A percentile compares a stretch with the other conserved stretches of the same genome.
Conservation (phyloP, 164 flowering plant species). For the Nymphaea colorata region DNA sequence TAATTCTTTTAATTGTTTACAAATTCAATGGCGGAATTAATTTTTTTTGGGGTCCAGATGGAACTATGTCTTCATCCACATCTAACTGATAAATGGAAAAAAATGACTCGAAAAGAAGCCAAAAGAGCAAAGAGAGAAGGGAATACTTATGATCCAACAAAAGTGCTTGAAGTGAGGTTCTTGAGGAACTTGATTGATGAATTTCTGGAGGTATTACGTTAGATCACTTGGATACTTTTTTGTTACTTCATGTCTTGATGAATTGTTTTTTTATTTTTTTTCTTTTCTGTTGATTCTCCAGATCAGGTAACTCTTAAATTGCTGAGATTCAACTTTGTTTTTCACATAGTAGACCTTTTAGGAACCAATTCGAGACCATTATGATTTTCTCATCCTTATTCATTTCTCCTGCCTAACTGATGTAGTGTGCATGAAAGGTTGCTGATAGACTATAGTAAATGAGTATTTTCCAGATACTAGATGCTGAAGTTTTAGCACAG, state of each 20-base stretch:
- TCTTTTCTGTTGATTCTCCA: too few species aligned
- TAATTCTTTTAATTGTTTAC: not conserved
- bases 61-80: constrained; percentile 68
- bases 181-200: constrained; percentile 75
- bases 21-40: not conserved
- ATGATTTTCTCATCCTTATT: too few species aligned
- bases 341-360: too few species aligned
- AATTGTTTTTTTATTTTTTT: too few species aligned
- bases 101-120: constrained; percentile 52
- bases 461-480: constrained; percentile 43
- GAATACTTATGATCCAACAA: constrained; percentile 44
- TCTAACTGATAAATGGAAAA: constrained; percentile 79
- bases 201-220: constrained; percentile 58
- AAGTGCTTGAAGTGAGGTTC: constrained; percentile 59
- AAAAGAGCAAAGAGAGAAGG: constrained; percentile 55
- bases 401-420: not conserved
- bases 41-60: constrained; percentile 40
- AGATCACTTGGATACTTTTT: not conserved
- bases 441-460: not conserved
- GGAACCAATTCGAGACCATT: too few species aligned
- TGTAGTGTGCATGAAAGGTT: not conserved
- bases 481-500: constrained; percentile 42
- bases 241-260: not conserved
- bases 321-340: too few species aligned
- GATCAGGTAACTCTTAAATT: too few species aligned